Evolutionary conservation across 2,329 filamentous ascomycete species (phyloP).

Genomic region (Phyllosticta capitalensis): DNA sequence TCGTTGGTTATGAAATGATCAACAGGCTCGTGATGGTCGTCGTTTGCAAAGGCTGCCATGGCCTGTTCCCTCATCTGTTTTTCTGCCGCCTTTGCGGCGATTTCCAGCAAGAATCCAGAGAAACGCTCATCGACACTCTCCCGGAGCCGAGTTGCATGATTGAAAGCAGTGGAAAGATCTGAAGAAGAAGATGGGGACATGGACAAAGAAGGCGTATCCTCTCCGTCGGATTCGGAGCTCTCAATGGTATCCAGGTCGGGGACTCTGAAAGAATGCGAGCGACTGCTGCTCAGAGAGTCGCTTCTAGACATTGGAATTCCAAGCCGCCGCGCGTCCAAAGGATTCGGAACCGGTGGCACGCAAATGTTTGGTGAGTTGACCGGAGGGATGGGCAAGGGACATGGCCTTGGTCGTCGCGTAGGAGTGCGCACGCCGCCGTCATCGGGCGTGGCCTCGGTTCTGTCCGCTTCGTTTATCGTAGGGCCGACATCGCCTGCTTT

Average conservation of each 20-base stretch:
- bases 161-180: conserved; percentile 40
- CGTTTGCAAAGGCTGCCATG: conserved; percentile 66
- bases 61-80: conserved; percentile 69
- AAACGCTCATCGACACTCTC: conserved; percentile 68
- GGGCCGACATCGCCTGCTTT: conserved; percentile 55
- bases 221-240: conserved; percentile 48
- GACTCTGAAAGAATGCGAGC: conserved; percentile 50
- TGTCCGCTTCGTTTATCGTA: conserved; percentile 55
- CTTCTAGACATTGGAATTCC: conserved; percentile 24
- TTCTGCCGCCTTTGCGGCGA: conserved; percentile 72
- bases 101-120: conserved; percentile 65
- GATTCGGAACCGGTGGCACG: conserved; percentile 23
- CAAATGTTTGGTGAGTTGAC: conserved; percentile 26
- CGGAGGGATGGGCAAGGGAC: conserved; percentile 45
- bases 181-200: conserved; percentile 36
- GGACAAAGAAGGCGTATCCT: conserved; percentile 36
- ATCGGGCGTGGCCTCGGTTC: conserved; percentile 59
- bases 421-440: conserved; percentile 14
- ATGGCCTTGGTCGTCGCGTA: conserved; percentile 29
- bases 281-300: conserved; percentile 22
- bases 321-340: conserved; percentile 27
- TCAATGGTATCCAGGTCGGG: conserved; percentile 53
- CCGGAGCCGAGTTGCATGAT: conserved; percentile 44
- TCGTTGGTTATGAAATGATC: conserved; percentile 63
- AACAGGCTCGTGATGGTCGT: conserved; percentile 58